Evolutionary conservation across 257 asterid genomes (phyloP), one percentile per base, ranked within the genome.

Genomic region (Lithospermum erythrorhizon): DNA sequence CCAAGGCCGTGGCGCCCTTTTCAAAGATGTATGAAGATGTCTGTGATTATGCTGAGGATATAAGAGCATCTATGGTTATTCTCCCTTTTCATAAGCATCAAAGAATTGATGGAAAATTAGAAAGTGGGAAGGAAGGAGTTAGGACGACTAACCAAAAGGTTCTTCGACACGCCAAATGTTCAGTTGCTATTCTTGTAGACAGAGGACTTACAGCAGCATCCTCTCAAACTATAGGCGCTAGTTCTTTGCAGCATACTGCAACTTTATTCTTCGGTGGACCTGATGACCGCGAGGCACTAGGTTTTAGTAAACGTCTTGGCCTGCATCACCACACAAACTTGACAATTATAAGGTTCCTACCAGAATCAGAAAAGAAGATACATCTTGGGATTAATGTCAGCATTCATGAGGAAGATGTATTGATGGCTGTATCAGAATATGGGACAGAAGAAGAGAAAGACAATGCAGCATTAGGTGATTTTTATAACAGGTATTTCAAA

Each of bases 21-120:
- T 74, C 79, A 8, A 75, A 69, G 37, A 86, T 93, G 96, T 73
- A 72, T 30, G 55, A 67, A 21, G 99, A 89, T 52, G 84, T 89
- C 3, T 87, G 97, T 24, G 83, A 82, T 52, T 80, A 63, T 57
- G 86, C 95, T 10, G 81, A 75, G 72, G 94, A 84, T 48, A 76
- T 76, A 57, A 78, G 96, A 73, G 88, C 95, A 6, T 80, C 96
- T 17, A 66, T 93, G 53, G 74, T 89, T 62, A 75, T 93, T 56
- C 83, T 93, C 52, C 96, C 96, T 60, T 93, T 89, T 75, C 99
- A 93, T 77, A 93, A 93, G 72, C 96, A 89, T 65, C 99, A 93
- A 69, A 80, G 97, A 74, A 93, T 93, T 2, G 99, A 93, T 62
- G 99, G 99, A 17, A 93, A 89, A 63, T 57, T 93, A 47, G 99